Evolutionary conservation across 2,329 filamentous ascomycete species (phyloP).

Genomic region (Xylariaceae sp.): DNA sequence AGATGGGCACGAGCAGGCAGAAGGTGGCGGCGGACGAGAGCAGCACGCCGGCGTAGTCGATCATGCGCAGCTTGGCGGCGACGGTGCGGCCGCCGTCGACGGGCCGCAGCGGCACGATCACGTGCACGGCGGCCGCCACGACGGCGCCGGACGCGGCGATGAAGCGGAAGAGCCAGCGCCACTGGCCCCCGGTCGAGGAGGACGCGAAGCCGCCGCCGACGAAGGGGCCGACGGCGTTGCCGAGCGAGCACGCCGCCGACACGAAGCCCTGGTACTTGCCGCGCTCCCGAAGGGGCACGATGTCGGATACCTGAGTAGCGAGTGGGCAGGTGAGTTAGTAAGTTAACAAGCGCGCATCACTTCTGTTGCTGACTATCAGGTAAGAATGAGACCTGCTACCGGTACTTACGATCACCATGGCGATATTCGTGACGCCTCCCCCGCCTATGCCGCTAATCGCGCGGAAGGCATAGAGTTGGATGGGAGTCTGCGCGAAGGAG

Average conservation of each 20-base stretch:
- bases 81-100: neutral
- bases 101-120: neutral
- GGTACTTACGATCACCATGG: slow-evolving; percentile 25
- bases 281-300: slow-evolving; percentile 13
- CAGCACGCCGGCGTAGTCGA: neutral
- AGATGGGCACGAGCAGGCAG: neutral
- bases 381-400: neutral
- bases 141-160: neutral
- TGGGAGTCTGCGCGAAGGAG: slow-evolving; percentile 23
- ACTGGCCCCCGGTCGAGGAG: neutral
- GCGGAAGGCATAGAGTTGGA: slow-evolving; percentile 28
- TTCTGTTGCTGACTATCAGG: neutral
- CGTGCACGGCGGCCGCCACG: neutral
- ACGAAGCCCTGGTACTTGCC: slow-evolving; percentile 34
- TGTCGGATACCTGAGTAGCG: neutral
- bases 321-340: neutral
- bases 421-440: slow-evolving; percentile 27
- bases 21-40: neutral
- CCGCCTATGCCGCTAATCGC: slow-evolving; percentile 28
- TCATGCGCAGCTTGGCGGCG: neutral
- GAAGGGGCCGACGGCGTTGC: slow-evolving; percentile 39
- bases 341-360: neutral
- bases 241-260: slow-evolving; percentile 34
- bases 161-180: neutral
- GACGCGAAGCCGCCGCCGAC: slow-evolving; percentile 33